These are phyloP conservation scores for Rutstroemia sp. DNA, from an alignment of 2,329 filamentous ascomycete species.

Conservation along the genomic window DNA sequence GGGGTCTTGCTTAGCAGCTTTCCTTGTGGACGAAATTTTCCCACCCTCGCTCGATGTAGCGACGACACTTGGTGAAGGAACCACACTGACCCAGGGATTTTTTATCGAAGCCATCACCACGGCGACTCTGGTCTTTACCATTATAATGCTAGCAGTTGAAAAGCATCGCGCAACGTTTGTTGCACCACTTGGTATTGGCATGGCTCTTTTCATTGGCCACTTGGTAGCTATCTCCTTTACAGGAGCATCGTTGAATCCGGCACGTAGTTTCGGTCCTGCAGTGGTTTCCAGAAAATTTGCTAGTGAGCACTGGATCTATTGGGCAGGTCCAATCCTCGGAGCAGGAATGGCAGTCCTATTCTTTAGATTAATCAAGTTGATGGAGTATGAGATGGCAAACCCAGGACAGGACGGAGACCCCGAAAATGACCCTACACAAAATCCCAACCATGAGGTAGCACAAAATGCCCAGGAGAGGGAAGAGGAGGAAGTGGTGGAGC, in stretches of 20 bases:
- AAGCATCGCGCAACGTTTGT: conserved; percentile 40
- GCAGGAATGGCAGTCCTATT: conserved; percentile 40
- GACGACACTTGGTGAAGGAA: conserved; percentile 35
- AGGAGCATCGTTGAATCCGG: conserved; percentile 42
- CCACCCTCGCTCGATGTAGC: conserved; percentile 30
- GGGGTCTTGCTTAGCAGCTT: conserved; percentile 33
- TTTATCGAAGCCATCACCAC: conserved; percentile 44
- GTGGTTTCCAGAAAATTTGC: conserved; percentile 37
- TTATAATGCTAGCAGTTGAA: conserved; percentile 43
- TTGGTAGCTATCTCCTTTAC: conserved; percentile 34
- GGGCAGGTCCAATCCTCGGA: conserved; percentile 45
- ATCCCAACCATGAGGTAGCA: conserved; percentile 31
- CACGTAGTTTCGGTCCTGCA: conserved; percentile 40
- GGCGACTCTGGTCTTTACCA: conserved; percentile 41
- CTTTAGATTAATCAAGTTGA: conserved; percentile 42
- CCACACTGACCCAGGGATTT: conserved; percentile 37
- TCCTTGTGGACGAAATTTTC: conserved; percentile 34
- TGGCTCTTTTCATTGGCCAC: conserved; percentile 37
- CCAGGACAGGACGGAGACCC: conserved; percentile 38
- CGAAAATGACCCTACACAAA: conserved; percentile 36
- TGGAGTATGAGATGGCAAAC: conserved; percentile 46
- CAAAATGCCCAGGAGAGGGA: conserved; percentile 18
- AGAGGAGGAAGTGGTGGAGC: neutral
- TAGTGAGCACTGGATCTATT: conserved; percentile 42
- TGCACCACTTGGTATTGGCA: conserved; percentile 35